These are phyloP conservation scores for Mycena belliarum DNA, from an alignment of 768 basidiomycete species.

Conservation along the genomic window DNA sequence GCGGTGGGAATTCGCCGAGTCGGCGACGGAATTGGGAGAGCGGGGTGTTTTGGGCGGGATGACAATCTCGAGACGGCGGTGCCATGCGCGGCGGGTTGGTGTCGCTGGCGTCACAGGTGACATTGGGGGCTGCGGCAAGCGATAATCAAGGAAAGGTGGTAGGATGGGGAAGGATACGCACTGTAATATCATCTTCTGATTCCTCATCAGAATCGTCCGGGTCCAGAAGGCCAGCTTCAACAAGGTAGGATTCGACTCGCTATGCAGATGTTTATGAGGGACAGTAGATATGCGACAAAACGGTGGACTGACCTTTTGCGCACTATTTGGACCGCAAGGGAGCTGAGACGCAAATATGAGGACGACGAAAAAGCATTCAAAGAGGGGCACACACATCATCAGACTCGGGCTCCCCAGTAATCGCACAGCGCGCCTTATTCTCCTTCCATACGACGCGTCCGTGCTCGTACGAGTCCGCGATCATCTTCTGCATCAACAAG, in stretches of 20 bases:
- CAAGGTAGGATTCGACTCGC: constrained; percentile 12
- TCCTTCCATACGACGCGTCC: constrained; percentile 15
- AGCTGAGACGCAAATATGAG: neutral
- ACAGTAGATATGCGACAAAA: neutral
- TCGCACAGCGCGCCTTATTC: constrained; percentile 5
- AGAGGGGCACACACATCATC: neutral
- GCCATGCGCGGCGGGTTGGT: constrained; percentile 2
- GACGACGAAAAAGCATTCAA: neutral
- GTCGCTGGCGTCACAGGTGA: neutral
- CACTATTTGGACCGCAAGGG: constrained; percentile 7
- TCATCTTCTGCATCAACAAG: constrained; percentile 17
- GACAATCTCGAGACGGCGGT: constrained; percentile 8
- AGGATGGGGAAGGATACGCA: neutral
- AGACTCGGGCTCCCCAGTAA: constrained; percentile 5
- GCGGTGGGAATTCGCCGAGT: neutral
- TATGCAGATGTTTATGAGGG: neutral
- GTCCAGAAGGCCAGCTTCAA: neutral
- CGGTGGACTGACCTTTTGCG: constrained; percentile 6
- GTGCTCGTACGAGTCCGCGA: constrained; percentile 16
- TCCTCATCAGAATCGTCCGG: neutral
- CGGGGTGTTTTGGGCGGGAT: neutral
- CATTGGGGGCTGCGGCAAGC: neutral
- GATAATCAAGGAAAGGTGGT: neutral
- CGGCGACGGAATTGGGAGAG: neutral
- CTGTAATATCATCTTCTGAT: neutral